These are phyloP conservation scores for Aspergillus udagawae DNA, from an alignment of 2,329 filamentous ascomycete genomes.

Conservation along the genomic window DNA sequence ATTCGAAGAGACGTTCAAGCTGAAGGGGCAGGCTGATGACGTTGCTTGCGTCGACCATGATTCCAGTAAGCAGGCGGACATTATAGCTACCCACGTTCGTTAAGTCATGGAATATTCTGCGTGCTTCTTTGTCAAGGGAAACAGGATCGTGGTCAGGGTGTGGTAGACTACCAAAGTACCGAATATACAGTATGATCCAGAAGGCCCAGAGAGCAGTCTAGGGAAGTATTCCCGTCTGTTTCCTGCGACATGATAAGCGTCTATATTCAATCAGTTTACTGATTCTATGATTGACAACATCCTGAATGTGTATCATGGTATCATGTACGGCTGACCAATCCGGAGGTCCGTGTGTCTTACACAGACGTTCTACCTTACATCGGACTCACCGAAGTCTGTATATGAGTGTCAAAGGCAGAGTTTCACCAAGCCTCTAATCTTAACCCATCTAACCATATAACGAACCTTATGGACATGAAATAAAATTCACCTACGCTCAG, in stretches of 20 bases:
- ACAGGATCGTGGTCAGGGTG: neutral
- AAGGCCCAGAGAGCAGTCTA: neutral
- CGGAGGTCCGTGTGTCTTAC: too few species aligned
- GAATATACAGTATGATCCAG: neutral
- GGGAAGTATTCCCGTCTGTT: neutral
- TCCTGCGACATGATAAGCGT: neutral
- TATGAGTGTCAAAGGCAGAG: neutral
- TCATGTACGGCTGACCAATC: neutral
- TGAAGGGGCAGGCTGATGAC: neutral
- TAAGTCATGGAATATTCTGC: neutral
- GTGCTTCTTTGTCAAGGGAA: neutral
- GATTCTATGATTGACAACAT: neutral
- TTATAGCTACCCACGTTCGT: neutral
- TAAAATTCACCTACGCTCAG: constrained; percentile 14
- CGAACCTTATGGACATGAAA: constrained; percentile 1
- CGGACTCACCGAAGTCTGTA: neutral
- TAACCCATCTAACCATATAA: neutral
- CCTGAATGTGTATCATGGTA: neutral
- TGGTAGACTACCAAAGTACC: neutral
- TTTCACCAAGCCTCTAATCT: neutral
- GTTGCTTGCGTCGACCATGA: neutral
- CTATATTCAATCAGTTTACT: neutral
- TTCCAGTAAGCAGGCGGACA: neutral
- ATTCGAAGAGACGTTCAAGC: neutral
- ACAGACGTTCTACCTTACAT: neutral